phyloP scores from a whole-genome alignment of 2,329 filamentous ascomycete species.

The Fusarium sp. region DNA sequence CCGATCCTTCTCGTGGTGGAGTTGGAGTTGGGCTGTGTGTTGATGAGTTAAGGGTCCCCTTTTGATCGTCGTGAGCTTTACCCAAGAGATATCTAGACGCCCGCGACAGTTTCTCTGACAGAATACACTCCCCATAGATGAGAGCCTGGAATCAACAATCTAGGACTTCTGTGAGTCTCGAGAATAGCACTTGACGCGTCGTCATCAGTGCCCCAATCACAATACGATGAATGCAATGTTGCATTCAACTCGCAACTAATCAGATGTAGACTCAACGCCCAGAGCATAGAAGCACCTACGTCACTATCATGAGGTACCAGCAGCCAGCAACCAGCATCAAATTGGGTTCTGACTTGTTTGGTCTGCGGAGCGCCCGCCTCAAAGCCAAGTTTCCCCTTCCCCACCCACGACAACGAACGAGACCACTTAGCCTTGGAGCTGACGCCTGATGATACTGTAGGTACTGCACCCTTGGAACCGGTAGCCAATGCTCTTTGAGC shows the following conservation, averaged over 20 bases:
- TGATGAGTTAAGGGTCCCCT: slow-evolving; percentile 7
- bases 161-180: neutral
- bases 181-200: neutral
- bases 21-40: neutral
- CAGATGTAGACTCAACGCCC: neutral
- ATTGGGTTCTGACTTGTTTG: slow-evolving; percentile 38
- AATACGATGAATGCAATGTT: slow-evolving; percentile 26
- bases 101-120: neutral
- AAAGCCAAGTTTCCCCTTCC: slow-evolving; percentile 22
- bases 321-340: neutral
- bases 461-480: neutral
- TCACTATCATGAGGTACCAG: slow-evolving; percentile 21
- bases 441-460: neutral
- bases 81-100: neutral
- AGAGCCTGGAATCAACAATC: neutral
- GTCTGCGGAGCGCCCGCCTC: slow-evolving; percentile 25
- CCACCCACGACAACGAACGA: slow-evolving; percentile 3
- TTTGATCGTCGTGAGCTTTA: slow-evolving; percentile 5
- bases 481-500: neutral
- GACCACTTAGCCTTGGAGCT: slow-evolving; percentile 1
- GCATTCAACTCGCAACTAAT: slow-evolving; percentile 13
- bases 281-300: slow-evolving; percentile 3
- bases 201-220: slow-evolving; percentile 5
- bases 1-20: slow-evolving; percentile 18
- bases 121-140: neutral